A percentile compares a stretch with the other conserved stretches of the same genome.
Evolutionary conservation across 2,329 filamentous ascomycete genomes (phyloP).

Genomic region (Ceratocystis variospora): DNA sequence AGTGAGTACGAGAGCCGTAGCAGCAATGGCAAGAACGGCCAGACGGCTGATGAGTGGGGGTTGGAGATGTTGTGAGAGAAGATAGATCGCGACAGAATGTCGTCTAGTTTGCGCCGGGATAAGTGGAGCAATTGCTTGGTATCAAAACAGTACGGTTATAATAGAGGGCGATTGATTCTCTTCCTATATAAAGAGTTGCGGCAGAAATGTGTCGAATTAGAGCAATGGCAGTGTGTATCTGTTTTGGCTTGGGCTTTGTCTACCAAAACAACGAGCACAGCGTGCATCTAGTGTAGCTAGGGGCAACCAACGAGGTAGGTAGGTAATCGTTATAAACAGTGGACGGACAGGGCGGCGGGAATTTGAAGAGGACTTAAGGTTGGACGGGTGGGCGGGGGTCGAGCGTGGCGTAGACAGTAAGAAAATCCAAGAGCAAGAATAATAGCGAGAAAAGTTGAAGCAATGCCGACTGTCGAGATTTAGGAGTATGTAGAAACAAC

Average conservation of each 20-base stretch:
- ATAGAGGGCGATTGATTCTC: not conserved
- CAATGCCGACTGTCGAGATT: not conserved
- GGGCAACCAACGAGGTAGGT: not conserved
- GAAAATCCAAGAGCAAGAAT: not conserved
- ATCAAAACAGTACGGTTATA: not conserved
- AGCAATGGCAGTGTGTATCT: not conserved
- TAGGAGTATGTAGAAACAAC: not conserved
- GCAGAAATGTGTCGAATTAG: not conserved
- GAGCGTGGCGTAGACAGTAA: not conserved
- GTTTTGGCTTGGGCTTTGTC: not conserved
- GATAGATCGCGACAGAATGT: not conserved
- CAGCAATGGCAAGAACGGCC: not conserved
- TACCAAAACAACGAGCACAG: not conserved
- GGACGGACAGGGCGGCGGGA: not conserved
- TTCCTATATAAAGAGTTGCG: not conserved
- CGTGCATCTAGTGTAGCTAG: not conserved
- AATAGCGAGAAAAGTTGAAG: not conserved
- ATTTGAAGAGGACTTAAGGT: not conserved
- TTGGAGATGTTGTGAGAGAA: not conserved
- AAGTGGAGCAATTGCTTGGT: not conserved
- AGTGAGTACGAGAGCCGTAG: not conserved
- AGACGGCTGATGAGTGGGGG: not conserved
- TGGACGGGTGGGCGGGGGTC: not conserved
- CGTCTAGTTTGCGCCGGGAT: not conserved
- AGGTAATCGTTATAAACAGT: not conserved